Conservation (phyloP, 2,329 filamentous ascomycete species). For the Pseudocercospora musae region DNA sequence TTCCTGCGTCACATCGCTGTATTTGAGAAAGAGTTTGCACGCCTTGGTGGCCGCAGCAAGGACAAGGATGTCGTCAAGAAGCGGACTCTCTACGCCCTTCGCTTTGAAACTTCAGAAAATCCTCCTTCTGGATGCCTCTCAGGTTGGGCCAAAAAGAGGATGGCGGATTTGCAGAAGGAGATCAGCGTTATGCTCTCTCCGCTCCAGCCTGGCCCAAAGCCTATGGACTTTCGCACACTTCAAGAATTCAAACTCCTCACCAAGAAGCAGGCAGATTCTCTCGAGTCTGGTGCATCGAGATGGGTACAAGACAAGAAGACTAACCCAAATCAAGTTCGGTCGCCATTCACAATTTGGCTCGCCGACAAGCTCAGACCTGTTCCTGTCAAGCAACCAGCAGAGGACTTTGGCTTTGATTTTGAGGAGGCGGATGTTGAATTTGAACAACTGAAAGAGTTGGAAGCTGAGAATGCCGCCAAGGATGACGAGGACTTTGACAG, state of each 20-base stretch:
- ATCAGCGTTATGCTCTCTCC: conserved; percentile 45
- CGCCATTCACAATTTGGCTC: conserved; percentile 56
- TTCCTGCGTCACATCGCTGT: conserved; percentile 62
- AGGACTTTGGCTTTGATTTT: conserved; percentile 53
- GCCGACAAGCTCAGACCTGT: conserved; percentile 50
- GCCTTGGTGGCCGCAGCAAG: conserved; percentile 67
- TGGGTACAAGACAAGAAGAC: conserved; percentile 33
- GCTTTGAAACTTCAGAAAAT: conserved; percentile 35
- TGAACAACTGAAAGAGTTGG: conserved; percentile 59
- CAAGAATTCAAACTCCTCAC: conserved; percentile 57
- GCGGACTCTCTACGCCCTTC: conserved; percentile 64
- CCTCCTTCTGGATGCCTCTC: conserved; percentile 43
- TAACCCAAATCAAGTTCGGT: conserved; percentile 23
- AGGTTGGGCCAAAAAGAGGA: conserved; percentile 38
- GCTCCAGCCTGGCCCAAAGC: conserved; percentile 39
- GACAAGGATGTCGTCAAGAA: conserved; percentile 61
- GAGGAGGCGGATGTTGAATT: conserved; percentile 61
- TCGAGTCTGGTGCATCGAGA: conserved; percentile 49
- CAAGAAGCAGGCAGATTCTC: conserved; percentile 59
- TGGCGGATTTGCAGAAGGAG: conserved; percentile 44
- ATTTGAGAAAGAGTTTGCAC: conserved; percentile 62
- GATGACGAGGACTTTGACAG: conserved; percentile 40
- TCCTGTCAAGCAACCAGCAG: conserved; percentile 43
- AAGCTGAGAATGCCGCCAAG: conserved; percentile 54
- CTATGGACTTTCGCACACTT: conserved; percentile 57